Conservation (phyloP, 2,329 filamentous ascomycete genomes). For the Arthrobotrys sinensis region DNA sequence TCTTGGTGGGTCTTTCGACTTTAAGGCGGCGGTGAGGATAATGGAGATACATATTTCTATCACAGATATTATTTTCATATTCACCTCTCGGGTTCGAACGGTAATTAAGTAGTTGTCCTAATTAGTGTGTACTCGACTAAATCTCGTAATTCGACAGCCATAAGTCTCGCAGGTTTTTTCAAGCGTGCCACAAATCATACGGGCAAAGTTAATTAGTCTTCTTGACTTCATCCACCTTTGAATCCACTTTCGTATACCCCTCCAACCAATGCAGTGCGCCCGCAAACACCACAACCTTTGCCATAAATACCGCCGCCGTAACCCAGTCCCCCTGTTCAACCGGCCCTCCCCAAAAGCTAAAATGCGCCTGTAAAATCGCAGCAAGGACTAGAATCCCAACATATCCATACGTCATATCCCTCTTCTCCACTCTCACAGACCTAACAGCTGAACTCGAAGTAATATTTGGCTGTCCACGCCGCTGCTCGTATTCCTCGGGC, state of each 20-base stretch:
- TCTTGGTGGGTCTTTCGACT: constrained; percentile 24
- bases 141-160: no score
- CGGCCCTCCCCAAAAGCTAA: constrained; percentile 23
- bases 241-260: constrained; percentile 29
- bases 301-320: not conserved
- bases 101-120: no score
- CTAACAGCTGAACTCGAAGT: not conserved
- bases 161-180: no score
- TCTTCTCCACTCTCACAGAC: constrained; percentile 4
- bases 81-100: no score
- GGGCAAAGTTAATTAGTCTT: constrained; percentile 39
- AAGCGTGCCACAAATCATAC: no score
- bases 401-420: constrained; percentile 33
- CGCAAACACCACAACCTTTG: constrained; percentile 30
- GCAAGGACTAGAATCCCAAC: constrained; percentile 16
- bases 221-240: not conserved
- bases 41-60: not conserved
- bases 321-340: not conserved
- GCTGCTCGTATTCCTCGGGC: constrained; percentile 26
- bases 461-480: constrained; percentile 3
- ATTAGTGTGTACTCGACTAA: not conserved
- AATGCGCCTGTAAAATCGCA: constrained; percentile 30
- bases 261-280: constrained; percentile 11
- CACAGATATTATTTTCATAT: not conserved
- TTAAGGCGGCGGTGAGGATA: not conserved